These are phyloP conservation scores for Penicillium janthinellum DNA, from an alignment of 2,329 filamentous ascomycete genomes.

Conservation along the genomic window DNA sequence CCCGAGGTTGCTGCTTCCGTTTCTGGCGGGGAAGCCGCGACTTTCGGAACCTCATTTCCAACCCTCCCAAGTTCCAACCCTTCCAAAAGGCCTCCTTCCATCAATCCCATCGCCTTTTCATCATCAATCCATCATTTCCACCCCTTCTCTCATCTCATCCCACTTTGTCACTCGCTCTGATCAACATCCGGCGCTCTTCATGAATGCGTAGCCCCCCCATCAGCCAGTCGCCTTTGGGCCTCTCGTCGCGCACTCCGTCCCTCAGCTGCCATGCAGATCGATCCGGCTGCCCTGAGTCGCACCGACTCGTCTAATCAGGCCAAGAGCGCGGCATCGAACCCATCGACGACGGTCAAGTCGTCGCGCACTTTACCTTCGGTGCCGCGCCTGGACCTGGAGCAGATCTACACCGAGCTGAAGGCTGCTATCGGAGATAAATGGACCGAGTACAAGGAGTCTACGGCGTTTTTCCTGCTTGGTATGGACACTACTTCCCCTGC, in stretches of 20 bases:
- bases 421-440: slow-evolving; percentile 61
- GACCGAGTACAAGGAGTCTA: slow-evolving; percentile 61
- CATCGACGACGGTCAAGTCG: slow-evolving; percentile 47
- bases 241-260: slow-evolving; percentile 40
- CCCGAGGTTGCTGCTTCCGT: slow-evolving; percentile 20
- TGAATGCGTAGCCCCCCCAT: slow-evolving; percentile 41
- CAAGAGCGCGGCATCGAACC: slow-evolving; percentile 34
- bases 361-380: slow-evolving; percentile 55
- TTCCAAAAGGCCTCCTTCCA: slow-evolving; percentile 24
- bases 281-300: slow-evolving; percentile 48
- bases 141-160: slow-evolving; percentile 13
- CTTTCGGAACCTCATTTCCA: slow-evolving; percentile 29
- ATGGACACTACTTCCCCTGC: slow-evolving; percentile 14
- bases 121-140: slow-evolving; percentile 23
- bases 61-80: slow-evolving; percentile 25
- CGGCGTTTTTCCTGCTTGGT: slow-evolving; percentile 61
- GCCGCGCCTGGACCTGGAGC: slow-evolving; percentile 64
- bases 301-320: slow-evolving; percentile 42
- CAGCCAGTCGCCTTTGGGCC: slow-evolving; percentile 42
- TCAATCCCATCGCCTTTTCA: slow-evolving; percentile 23
- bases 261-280: slow-evolving; percentile 46
- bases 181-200: slow-evolving; percentile 30
- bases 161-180: slow-evolving; percentile 9
- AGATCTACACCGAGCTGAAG: slow-evolving; percentile 64
- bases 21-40: slow-evolving; percentile 32